Conservation (phyloP, 129 eudicot genomes). For the Centaurea solstitialis region DNA sequence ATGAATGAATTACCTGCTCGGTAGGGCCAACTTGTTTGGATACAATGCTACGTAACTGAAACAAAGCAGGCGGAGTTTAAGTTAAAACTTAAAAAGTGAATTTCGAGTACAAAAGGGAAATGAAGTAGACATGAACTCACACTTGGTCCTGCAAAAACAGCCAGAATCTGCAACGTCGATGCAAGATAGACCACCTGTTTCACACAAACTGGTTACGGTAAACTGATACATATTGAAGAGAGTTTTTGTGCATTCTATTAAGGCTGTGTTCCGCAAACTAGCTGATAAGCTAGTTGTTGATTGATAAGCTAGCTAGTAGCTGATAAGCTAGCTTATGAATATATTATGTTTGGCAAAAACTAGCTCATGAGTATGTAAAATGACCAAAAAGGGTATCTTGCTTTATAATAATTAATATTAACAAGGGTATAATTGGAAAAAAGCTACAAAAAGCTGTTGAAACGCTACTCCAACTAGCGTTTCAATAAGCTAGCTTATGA, state of each 20-base stretch:
- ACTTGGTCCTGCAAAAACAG: slow-evolving; percentile 66
- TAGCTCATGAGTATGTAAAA: no score
- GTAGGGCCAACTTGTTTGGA: slow-evolving; percentile 87
- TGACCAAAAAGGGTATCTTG: no score
- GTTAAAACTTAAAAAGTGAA: neutral
- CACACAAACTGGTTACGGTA: slow-evolving; percentile 7
- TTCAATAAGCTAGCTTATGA: no score
- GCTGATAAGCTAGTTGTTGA: no score
- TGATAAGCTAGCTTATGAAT: no score
- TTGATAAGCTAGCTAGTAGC: no score
- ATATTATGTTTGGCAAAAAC: no score
- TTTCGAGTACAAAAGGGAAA: neutral
- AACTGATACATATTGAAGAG: slow-evolving; percentile 5
- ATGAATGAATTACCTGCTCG: slow-evolving; percentile 60
- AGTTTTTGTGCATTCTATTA: neutral
- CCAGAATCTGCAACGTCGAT: slow-evolving; percentile 49
- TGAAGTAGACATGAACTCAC: slow-evolving; percentile 42
- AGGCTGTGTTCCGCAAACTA: no score
- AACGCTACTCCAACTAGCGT: no score
- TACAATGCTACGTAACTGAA: slow-evolving; percentile 76
- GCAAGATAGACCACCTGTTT: slow-evolving; percentile 75
- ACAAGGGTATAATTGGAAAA: no score
- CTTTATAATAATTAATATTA: no score
- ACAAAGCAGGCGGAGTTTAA: neutral
- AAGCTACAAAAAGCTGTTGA: no score